Conservation (phyloP, 2,329 filamentous ascomycete species). For the Stemphylium vesicarium region DNA sequence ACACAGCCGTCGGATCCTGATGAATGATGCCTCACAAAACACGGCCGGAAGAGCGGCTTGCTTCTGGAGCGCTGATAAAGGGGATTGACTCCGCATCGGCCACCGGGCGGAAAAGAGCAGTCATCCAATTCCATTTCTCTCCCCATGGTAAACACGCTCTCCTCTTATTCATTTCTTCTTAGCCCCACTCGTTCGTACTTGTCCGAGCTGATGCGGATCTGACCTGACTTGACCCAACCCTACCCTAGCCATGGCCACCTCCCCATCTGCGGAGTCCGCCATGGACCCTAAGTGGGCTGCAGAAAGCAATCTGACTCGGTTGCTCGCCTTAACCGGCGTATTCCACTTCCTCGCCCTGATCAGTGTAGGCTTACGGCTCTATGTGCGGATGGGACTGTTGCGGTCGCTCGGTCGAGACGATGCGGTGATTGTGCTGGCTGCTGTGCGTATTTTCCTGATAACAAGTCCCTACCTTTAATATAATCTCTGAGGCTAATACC, state of each 20-base stretch:
- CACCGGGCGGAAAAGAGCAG: no score
- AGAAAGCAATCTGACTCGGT: constrained; percentile 8
- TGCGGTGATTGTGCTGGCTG: neutral
- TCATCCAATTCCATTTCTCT: no score
- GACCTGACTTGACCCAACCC: no score
- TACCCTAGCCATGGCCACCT: neutral
- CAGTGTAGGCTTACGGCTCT: constrained; percentile 6
- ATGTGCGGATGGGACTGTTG: constrained; percentile 6
- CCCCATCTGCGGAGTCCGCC: neutral
- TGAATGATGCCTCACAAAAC: no score
- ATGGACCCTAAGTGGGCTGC: constrained; percentile 12
- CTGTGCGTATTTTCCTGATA: neutral
- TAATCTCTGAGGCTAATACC: neutral
- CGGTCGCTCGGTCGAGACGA: constrained; percentile 5
- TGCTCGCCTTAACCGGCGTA: constrained; percentile 5
- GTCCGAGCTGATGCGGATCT: no score
- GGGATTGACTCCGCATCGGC: no score
- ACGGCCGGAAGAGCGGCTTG: no score
- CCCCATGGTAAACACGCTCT: no score
- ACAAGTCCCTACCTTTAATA: neutral
- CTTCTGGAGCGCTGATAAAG: no score
- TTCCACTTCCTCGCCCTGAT: constrained; percentile 2
- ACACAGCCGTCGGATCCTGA: no score
- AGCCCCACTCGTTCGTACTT: no score
- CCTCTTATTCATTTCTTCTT: no score